Evolutionary conservation across 768 basidiomycete species (phyloP), one percentile per base, ranked within the genome.

Genomic region (Cantharellus cinnabarinus): DNA sequence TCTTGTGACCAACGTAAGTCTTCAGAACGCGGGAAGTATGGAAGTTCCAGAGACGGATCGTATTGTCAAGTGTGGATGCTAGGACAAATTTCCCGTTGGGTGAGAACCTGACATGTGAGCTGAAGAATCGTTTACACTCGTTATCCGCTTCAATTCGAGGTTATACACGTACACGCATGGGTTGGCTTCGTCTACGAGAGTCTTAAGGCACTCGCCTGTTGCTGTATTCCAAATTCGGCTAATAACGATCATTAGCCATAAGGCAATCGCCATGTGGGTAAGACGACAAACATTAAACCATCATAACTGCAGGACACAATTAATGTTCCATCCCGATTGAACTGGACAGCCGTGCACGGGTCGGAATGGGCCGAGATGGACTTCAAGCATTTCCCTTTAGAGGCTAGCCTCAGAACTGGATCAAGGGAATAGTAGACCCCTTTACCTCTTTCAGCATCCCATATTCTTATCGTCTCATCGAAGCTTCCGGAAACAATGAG

Each of bases 181-280:
- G 70, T 90, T 95, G 63, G 90, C 89, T 65, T 97, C 95, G 64
- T 97, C 91, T 5, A 91, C 93, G 52, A 99, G 71, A 2, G 95
- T 98, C 70, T 95, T 98, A 56, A 99, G 75, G 70, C 95, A 99
- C 70, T 99, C 95, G 2, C 94, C 95, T 2, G 93, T 94, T 59
- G 91, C 82, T 0, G 89, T 83, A 67, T 99, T 94, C 95, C 95
- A 99, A 61, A 98, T 80, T 60, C 95, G 93, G 67, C 94, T 99
- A 66, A 3, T 37, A 56, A 65, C 38, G 10, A 7, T 7, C 14
- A 37, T 10, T 54, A 29, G 29, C 10, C 10, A 7, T 37, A 54
- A 14, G 10, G 14, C 10, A 54, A 7, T 10, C 35, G 52, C 44
- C 29, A 29, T 42, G 44, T 50, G 58, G 34, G 2, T 42, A 57